Evolutionary conservation across 805 yeast species (phyloP).

Genomic region (Ogataea zsoltii): DNA sequence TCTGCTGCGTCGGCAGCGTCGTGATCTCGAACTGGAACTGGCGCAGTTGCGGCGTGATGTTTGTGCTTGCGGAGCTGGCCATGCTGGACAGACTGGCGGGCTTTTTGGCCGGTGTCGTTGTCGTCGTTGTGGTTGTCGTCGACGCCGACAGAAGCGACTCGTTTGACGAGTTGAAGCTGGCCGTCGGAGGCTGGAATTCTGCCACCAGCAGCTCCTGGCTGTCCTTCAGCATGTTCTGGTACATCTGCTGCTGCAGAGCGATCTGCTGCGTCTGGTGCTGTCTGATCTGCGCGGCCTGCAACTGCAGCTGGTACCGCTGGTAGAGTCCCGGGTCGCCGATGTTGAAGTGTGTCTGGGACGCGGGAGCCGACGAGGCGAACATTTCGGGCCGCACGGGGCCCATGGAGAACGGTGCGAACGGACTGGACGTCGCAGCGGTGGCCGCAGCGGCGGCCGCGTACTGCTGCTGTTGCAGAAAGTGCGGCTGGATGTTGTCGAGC

Average conservation of each 20-base stretch:
- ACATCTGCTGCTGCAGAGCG: constrained; percentile 17
- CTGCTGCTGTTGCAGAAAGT: constrained; percentile 1
- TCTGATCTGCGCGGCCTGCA: constrained; percentile 25
- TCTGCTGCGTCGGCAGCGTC: constrained; percentile 8
- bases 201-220: constrained; percentile 4
- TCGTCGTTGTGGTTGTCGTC: background rate
- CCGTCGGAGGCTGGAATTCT: constrained; percentile 2
- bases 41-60: constrained; percentile 19
- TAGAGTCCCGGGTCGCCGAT: constrained; percentile 13
- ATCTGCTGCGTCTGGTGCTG: constrained; percentile 23
- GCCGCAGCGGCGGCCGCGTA: too few relatives aligned
- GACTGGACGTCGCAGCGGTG: too few relatives aligned
- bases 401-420: background rate
- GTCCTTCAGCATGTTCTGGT: constrained; percentile 3
- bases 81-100: too few relatives aligned
- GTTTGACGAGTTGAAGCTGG: constrained; percentile 10
- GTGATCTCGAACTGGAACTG: constrained; percentile 23
- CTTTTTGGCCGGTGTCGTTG: background rate
- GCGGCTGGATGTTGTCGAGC: constrained; percentile 23
- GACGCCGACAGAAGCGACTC: constrained; percentile 13
- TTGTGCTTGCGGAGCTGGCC: constrained; percentile 5
- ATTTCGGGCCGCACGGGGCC: background rate
- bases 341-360: constrained; percentile 23
- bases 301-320: constrained; percentile 20
- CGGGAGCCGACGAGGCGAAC: constrained; percentile 23